A percentile compares a stretch with the other conserved stretches of the same genome.
phyloP scores from a whole-genome alignment of 306 rosid species.

The Biancaea sappan region DNA sequence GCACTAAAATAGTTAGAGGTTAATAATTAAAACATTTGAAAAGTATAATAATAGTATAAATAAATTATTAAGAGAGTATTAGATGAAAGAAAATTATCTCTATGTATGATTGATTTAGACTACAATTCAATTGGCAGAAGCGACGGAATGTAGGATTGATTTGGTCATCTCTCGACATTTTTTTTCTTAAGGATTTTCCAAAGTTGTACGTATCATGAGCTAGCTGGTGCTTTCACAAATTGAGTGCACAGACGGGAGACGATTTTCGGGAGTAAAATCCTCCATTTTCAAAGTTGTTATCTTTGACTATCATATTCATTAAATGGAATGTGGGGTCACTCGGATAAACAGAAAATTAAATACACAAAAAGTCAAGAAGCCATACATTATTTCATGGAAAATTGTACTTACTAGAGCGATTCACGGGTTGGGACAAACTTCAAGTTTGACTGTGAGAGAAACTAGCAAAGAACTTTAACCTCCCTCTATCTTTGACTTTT shows the following conservation, averaged over 20 bases:
- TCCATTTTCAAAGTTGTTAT: not conserved
- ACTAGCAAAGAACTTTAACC: not conserved
- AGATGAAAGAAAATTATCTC: not conserved
- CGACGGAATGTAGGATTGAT: too few species aligned
- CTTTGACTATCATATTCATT: not conserved
- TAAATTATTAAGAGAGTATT: not conserved
- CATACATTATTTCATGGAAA: not conserved
- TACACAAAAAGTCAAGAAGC: not conserved
- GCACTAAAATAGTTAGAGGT: too few species aligned
- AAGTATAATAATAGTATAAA: not conserved
- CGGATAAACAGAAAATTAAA: not conserved
- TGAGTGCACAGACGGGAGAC: not conserved
- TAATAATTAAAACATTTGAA: too few species aligned
- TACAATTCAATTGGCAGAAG: too few species aligned
- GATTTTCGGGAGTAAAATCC: not conserved
- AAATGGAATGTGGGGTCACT: not conserved
- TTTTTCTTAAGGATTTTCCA: not conserved
- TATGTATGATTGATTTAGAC: too few species aligned
- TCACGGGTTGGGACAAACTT: not conserved
- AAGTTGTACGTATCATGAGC: not conserved
- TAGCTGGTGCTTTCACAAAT: slow-evolving; percentile 1
- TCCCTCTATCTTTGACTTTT: too few species aligned
- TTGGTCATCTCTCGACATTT: too few species aligned
- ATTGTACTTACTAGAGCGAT: slow-evolving; percentile 9
- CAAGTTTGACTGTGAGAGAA: not conserved